Percentiles rank a stretch among this genome's conserved stretches.
These are phyloP conservation scores for Roridomyces roridus DNA, from an alignment of 768 basidiomycete species.

Conservation along the genomic window DNA sequence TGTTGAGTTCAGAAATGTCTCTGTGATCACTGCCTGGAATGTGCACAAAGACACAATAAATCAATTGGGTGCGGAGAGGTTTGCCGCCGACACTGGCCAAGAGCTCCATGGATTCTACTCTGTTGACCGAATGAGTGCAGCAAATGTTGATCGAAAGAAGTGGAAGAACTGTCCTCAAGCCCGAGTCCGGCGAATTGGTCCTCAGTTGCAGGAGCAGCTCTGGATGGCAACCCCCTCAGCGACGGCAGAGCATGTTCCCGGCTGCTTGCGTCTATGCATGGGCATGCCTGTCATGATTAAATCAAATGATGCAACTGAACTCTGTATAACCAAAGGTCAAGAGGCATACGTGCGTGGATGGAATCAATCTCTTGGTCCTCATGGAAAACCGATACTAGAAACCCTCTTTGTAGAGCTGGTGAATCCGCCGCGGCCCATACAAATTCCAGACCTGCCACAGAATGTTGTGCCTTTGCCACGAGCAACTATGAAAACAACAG, in stretches of 20 bases:
- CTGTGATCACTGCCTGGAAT: slow-evolving; percentile 46
- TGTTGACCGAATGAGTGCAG: neutral
- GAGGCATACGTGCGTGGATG: slow-evolving; percentile 35
- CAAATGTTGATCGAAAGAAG: neutral
- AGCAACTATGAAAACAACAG: neutral
- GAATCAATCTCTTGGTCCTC: slow-evolving; percentile 17
- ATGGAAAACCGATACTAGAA: slow-evolving; percentile 27
- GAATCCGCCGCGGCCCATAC: slow-evolving; percentile 29
- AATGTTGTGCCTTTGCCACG: slow-evolving; percentile 36
- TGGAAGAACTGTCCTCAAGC: neutral
- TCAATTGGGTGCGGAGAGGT: slow-evolving; percentile 32
- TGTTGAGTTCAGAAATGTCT: slow-evolving; percentile 35
- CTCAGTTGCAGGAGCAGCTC: neutral
- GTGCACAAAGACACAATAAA: slow-evolving; percentile 44
- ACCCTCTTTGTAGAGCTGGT: slow-evolving; percentile 35
- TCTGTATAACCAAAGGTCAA: slow-evolving; percentile 42
- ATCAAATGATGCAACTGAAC: neutral
- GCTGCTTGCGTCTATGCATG: slow-evolving; percentile 35
- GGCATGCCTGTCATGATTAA: slow-evolving; percentile 41
- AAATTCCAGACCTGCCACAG: slow-evolving; percentile 31
- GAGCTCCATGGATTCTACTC: slow-evolving; percentile 30
- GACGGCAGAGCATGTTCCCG: slow-evolving; percentile 27
- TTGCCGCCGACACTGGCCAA: slow-evolving; percentile 39
- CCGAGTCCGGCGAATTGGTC: too few relatives aligned
- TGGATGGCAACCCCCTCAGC: neutral